Evolutionary conservation across 306 rosid species (phyloP), one percentile per base, ranked within the genome.

Genomic region (Parietaria judaica): DNA sequence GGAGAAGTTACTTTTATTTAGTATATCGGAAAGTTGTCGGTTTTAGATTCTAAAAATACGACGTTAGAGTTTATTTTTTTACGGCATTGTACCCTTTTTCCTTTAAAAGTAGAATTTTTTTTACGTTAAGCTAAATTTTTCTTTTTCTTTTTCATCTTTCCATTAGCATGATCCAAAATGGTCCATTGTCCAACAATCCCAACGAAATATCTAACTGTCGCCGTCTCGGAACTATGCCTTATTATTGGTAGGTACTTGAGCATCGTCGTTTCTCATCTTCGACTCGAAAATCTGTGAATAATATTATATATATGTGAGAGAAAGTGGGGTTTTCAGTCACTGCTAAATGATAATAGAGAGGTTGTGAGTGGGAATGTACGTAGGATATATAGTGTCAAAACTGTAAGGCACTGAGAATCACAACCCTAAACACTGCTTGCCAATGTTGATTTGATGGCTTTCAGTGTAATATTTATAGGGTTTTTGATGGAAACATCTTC

Each of bases 401-500:
- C 53, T 53, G 69, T 65, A 65, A 43, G 50, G 56, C 59, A 68
- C 17, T 23, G n/a, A 68, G 58, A 48, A 16, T 65, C 44, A 9
- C 53, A 66, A 60, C 53, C 47, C 71, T 60, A 65, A 72, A 60
- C 58, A 54, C 10, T 59, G 64, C 31, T 0, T 23, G 57, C 54
- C 16, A 3, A n/a, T 49, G 1, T 56, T 53, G 69, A 54, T 57
- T 65, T 16, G 70, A 76, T 67, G 44, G 70, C 31, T 46, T 57
- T 31, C 67, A 61, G 61, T 17, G 66, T 61, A 59, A 36, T 41
- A 41, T 8, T 5, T 41, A 49, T 49, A n/a, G 17, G 49, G 34
- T 46, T 37, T 51, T 71, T 66, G 84, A 75, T 65, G 67, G 79
- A 49, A 81, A 82, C 90, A 79, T 36, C 58, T 65, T 77, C 83